Conservation (phyloP, 1,284 basidiomycete species). For the Naganishia sp. region DNA sequence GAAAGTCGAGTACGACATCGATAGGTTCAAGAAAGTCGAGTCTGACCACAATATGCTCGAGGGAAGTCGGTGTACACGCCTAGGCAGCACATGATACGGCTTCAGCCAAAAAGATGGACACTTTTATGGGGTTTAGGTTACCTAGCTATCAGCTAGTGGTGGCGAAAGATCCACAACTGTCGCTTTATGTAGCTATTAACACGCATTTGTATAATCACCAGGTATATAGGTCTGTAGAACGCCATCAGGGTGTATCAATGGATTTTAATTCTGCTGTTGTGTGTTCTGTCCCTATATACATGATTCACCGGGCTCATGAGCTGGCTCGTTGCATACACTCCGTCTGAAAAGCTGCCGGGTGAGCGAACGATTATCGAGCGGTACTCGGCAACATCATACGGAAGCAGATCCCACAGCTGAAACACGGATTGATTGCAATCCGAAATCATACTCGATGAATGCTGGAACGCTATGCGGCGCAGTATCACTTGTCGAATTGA, state of each 20-base stretch:
- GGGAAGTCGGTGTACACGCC: not conserved
- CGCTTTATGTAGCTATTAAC: conserved; percentile 28
- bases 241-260: not conserved
- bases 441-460: too few species aligned
- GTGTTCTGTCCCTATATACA: not conserved
- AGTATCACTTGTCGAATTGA: too few species aligned
- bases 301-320: too few species aligned
- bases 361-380: not conserved
- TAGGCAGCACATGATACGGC: not conserved
- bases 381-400: not conserved
- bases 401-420: conserved; percentile 2
- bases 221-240: not conserved
- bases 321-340: too few species aligned
- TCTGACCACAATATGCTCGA: conserved; percentile 22
- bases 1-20: conserved; percentile 23
- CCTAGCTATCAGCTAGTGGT: conserved; percentile 2
- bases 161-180: not conserved
- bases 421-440: not conserved
- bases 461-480: too few species aligned
- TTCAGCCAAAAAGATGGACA: not conserved
- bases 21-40: conserved; percentile 21
- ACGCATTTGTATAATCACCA: conserved; percentile 18
- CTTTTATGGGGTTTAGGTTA: not conserved
- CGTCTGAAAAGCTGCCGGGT: too few species aligned
- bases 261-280: not conserved